Percentiles rank a stretch among this genome's conserved stretches.
These are phyloP conservation scores for Debaryomyces fabryi DNA, from an alignment of 1,139 yeast genomes.

Conservation along the genomic window DNA sequence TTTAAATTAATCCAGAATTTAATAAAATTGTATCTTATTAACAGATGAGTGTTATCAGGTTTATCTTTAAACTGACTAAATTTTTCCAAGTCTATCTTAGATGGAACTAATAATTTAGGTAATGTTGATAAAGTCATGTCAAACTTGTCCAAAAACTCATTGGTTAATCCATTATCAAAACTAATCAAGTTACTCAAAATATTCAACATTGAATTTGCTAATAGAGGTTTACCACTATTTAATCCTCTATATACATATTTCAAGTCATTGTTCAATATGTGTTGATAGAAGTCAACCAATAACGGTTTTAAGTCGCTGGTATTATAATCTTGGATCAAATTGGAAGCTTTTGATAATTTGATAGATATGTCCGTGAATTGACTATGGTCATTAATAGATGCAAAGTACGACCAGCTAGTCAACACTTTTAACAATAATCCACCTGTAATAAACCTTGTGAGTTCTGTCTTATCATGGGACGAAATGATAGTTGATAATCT, in stretches of 20 bases:
- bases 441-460: constrained; percentile 17
- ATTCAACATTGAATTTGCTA: constrained; percentile 63
- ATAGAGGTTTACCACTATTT: constrained; percentile 56
- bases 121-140: constrained; percentile 67
- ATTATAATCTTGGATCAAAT: constrained; percentile 18
- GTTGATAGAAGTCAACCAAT: constrained; percentile 45
- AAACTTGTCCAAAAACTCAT: constrained; percentile 62
- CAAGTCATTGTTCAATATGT: constrained; percentile 56
- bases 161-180: constrained; percentile 54
- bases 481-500: constrained; percentile 17
- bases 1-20: constrained; percentile 62
- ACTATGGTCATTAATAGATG: constrained; percentile 63
- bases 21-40: constrained; percentile 60
- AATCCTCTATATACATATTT: constrained; percentile 73
- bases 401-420: constrained; percentile 59
- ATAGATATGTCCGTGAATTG: constrained; percentile 48
- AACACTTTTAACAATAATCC: constrained; percentile 25
- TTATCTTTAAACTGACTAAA: constrained; percentile 14
- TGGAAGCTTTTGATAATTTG: constrained; percentile 31
- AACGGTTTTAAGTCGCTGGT: constrained; percentile 11
- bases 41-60: constrained; percentile 31
- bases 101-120: constrained; percentile 62
- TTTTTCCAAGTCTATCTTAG: constrained; percentile 44
- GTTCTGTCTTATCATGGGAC: constrained; percentile 11
- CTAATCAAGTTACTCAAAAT: constrained; percentile 55